Conservation (phyloP, 2,329 filamentous ascomycete genomes). For the Penicillium palitans region DNA sequence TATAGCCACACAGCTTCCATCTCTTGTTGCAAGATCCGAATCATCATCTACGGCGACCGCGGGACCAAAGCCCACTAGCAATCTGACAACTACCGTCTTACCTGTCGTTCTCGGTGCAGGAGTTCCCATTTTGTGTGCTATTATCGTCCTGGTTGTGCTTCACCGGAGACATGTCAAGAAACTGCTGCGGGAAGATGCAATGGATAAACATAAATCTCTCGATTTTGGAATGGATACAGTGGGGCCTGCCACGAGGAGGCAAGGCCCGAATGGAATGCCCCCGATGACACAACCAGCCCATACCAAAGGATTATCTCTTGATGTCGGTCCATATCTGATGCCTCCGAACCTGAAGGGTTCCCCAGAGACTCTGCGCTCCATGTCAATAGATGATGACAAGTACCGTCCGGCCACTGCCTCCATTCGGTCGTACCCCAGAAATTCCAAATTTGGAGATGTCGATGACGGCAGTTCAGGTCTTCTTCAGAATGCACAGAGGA, state of each 20-base stretch:
- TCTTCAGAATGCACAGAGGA: constrained; percentile 57
- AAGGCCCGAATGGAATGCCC: constrained; percentile 38
- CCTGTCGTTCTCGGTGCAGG: constrained; percentile 70
- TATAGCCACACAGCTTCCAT: constrained; percentile 20
- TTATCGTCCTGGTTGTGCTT: constrained; percentile 69
- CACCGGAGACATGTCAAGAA: constrained; percentile 76
- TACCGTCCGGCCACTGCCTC: constrained; percentile 65
- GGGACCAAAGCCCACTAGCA: constrained; percentile 58
- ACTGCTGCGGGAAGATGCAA: constrained; percentile 72
- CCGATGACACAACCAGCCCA: constrained; percentile 45
- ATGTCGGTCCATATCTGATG: constrained; percentile 86
- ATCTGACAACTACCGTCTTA: constrained; percentile 57
- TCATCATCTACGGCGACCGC: constrained; percentile 23
- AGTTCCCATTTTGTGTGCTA: constrained; percentile 69
- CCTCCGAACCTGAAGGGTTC: constrained; percentile 77
- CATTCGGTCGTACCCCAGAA: constrained; percentile 38
- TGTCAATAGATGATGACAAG: constrained; percentile 81
- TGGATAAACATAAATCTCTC: constrained; percentile 84
- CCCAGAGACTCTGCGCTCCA: constrained; percentile 79
- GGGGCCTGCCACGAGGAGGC: constrained; percentile 40
- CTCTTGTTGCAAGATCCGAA: constrained; percentile 32
- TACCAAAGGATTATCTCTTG: constrained; percentile 57
- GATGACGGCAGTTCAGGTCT: constrained; percentile 55
- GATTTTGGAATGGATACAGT: constrained; percentile 80
- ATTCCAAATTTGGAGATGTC: constrained; percentile 45